Conservation (phyloP, 495 filamentous ascomycete species). For the Bathelium albidoporum region DNA sequence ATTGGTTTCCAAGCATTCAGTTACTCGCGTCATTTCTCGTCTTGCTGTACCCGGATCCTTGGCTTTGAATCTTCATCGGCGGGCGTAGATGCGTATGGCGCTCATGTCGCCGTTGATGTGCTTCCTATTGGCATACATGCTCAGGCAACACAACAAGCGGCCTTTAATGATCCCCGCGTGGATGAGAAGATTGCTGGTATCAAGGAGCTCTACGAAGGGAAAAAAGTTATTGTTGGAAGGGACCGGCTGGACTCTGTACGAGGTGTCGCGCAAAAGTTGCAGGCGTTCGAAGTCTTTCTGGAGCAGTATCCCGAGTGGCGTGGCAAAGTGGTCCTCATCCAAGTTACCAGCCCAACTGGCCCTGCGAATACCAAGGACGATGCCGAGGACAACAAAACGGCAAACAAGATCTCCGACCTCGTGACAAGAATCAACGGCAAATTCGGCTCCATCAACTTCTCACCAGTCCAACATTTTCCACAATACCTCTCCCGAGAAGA, state of each 20-base stretch:
- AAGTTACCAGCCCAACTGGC: constrained; percentile 79
- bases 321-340: constrained; percentile 85
- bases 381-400: constrained; percentile 54
- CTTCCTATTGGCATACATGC: constrained; percentile 88
- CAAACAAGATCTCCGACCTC: constrained; percentile 74
- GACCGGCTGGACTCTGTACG: constrained; percentile 83
- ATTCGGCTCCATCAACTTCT: constrained; percentile 74
- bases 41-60: constrained; percentile 79
- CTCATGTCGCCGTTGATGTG: constrained; percentile 77
- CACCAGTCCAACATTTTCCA: constrained; percentile 84
- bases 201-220: constrained; percentile 61
- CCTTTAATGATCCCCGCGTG: constrained; percentile 56
- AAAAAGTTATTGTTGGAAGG: constrained; percentile 89
- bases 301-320: constrained; percentile 80
- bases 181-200: constrained; percentile 56
- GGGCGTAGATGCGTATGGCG: constrained; percentile 79
- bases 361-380: constrained; percentile 65
- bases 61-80: constrained; percentile 70
- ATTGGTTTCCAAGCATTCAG: constrained; percentile 89
- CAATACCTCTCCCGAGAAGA: constrained; percentile 79
- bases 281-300: constrained; percentile 84
- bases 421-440: constrained; percentile 82
- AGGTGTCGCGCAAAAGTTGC: constrained; percentile 84
- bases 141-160: constrained; percentile 54
- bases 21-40: constrained; percentile 84